Evolutionary conservation across 2,329 filamentous ascomycete species (phyloP).

Genomic region (Sarocladium kiliense): DNA sequence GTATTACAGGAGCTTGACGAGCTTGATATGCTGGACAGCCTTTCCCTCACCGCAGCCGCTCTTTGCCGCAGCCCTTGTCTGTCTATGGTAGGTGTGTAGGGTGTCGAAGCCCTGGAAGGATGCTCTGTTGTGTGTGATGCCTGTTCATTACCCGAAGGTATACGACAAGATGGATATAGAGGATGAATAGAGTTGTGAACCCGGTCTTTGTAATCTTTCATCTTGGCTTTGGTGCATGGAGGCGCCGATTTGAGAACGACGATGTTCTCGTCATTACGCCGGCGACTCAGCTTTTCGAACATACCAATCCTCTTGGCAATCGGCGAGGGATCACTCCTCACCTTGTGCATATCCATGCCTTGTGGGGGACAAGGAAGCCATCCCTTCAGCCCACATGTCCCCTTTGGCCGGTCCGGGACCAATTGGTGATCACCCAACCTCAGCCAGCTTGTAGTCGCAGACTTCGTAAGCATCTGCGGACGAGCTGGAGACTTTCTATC

Average conservation of each 20-base stretch:
- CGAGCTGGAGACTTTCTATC: neutral
- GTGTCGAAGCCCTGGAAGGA: neutral
- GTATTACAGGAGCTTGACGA: neutral
- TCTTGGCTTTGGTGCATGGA: neutral
- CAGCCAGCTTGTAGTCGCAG: slow-evolving; percentile 1
- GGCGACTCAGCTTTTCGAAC: slow-evolving; percentile 6
- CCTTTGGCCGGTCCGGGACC: neutral
- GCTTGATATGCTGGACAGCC: neutral
- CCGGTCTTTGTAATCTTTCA: neutral
- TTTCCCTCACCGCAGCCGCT: neutral
- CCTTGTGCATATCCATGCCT: neutral
- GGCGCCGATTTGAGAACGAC: neutral
- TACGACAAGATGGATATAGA: neutral
- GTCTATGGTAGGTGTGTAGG: neutral
- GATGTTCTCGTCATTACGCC: neutral
- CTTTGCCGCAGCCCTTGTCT: neutral
- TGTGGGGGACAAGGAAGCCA: neutral
- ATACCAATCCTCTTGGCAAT: slow-evolving; percentile 5
- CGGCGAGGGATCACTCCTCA: neutral
- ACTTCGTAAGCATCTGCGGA: neutral
- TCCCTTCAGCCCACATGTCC: neutral
- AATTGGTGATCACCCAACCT: neutral
- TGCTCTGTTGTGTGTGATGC: neutral
- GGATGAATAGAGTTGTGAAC: neutral
- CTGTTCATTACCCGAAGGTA: neutral